Base-by-base conservation (phyloP, 2,329 filamentous ascomycete species). In the Phoma sp. region DNA sequence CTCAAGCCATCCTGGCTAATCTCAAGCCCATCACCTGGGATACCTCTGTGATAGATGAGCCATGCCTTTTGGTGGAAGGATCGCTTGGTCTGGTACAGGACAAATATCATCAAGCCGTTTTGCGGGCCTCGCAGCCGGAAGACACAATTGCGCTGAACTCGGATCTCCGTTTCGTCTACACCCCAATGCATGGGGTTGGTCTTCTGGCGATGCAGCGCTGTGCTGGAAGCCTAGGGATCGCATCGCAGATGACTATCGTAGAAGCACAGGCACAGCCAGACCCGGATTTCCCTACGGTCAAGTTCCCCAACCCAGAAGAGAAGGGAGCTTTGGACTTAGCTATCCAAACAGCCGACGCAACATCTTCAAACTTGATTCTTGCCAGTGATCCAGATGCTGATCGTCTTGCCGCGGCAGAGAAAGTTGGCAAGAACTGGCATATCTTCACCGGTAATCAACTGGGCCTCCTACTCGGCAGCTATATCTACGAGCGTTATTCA, bases 301-400 rank as follows among this genome's bases (percentile, higher is more conserved):
- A 80, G 24, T 88, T 87, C 58, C 86, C 86, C 0, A 88, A 88
- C 60, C 86, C 86, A 0, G 86, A 88, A 66, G 86, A 88, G 64
- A 80, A 81, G 52, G 85, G 85, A 6, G 84, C 86, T 2, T 72
- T 88, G 10, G 80, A 86, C 62, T 75, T 87, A 30, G 82, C 86
- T 1, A 83, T 85, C 44, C 66, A 78, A 57, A 80, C 80, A 3
- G 86, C 85, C 25, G 79, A 85, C 40, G 69, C 73, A 44, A 66
- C 79, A 14, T 76, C 74, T 14, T 78, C 80, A 52, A 71, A 70
- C 5, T 67, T 88, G 36, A 81, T 88, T 33, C 72, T 88, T 25
- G 85, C 86, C 9, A 86, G 84, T 61, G 86, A 88, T 60, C 86
- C 86, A 1, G 86, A 88, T 66, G 86, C 86, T 13, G 86, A 88